These are phyloP conservation scores for Cucumis hystrix DNA, from an alignment of 306 rosid species.

Conservation along the genomic window DNA sequence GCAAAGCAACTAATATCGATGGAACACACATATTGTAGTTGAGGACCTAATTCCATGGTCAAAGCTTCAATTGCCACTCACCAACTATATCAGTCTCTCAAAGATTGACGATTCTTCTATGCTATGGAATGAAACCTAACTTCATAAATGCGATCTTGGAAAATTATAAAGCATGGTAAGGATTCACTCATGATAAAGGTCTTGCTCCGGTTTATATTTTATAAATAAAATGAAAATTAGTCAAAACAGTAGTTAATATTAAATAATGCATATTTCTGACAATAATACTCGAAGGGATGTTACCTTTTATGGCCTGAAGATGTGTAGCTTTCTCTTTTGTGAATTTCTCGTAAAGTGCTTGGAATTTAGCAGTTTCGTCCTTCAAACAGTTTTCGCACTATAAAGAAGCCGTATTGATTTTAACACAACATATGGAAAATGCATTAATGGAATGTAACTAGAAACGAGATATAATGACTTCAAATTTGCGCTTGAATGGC, in stretches of 20 bases:
- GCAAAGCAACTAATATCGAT: background rate
- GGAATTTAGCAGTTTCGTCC: slow-evolving; percentile 63
- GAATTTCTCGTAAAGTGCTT: slow-evolving; percentile 61
- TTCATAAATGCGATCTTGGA: background rate
- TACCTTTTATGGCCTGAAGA: slow-evolving; percentile 72
- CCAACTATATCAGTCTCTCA: background rate
- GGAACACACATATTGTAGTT: background rate
- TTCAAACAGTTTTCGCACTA: slow-evolving; percentile 81
- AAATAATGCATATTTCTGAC: background rate
- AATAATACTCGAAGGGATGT: background rate
- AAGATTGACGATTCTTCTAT: background rate
- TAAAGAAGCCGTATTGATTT: slow-evolving; percentile 10
- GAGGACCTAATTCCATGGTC: background rate
- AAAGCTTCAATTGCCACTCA: background rate
- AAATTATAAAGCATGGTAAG: background rate
- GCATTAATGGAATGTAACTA: background rate
- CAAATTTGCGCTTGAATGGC: background rate
- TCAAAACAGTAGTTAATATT: background rate
- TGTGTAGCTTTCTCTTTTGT: slow-evolving; percentile 60
- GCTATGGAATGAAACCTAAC: background rate
- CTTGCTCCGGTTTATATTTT: background rate
- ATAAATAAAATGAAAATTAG: background rate
- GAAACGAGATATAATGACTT: background rate
- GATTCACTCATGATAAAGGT: background rate
- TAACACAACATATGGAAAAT: background rate